Evolutionary conservation across 139 green algal species (phyloP).

Genomic region (Picochlorum sp.): DNA sequence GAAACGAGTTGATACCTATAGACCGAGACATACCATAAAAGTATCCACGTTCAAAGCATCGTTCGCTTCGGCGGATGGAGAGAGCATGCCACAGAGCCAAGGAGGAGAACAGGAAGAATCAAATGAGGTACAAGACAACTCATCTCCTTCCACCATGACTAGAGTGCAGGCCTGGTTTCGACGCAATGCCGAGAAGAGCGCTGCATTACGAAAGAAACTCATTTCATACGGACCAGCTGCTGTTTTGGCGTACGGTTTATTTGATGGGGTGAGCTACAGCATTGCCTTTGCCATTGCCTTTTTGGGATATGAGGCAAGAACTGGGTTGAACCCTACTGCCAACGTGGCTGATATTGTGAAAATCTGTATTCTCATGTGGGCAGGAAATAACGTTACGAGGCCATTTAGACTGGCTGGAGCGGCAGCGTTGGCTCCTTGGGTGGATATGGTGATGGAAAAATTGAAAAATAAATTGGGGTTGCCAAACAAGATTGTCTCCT

Average conservation of each 20-base stretch:
- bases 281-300: slow-evolving; percentile 30
- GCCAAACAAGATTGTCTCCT: slow-evolving; percentile 15
- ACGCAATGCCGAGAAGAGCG: slow-evolving; percentile 8
- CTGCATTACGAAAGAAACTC: slow-evolving; percentile 8
- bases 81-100: too few species aligned
- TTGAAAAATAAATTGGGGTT: slow-evolving; percentile 19
- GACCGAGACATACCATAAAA: too few species aligned
- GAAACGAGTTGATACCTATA: too few species aligned
- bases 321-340: slow-evolving; percentile 29
- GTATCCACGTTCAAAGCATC: too few species aligned
- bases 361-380: slow-evolving; percentile 33
- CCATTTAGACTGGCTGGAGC: slow-evolving; percentile 30
- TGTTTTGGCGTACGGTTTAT: slow-evolving; percentile 24
- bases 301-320: slow-evolving; percentile 25
- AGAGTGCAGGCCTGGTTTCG: slow-evolving; percentile 9
- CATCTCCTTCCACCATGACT: background rate
- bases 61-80: too few species aligned
- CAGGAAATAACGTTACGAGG: slow-evolving; percentile 34
- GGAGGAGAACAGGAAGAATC: too few species aligned
- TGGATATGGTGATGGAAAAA: slow-evolving; percentile 27
- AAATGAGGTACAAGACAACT: too few species aligned
- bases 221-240: slow-evolving; percentile 20
- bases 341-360: slow-evolving; percentile 33
- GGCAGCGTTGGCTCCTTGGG: slow-evolving; percentile 24
- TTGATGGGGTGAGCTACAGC: slow-evolving; percentile 20